Percentiles rank a stretch among this genome's conserved stretches.
Conservation (phyloP, 768 basidiomycete species). For the Xerocomellus dryophilus region DNA sequence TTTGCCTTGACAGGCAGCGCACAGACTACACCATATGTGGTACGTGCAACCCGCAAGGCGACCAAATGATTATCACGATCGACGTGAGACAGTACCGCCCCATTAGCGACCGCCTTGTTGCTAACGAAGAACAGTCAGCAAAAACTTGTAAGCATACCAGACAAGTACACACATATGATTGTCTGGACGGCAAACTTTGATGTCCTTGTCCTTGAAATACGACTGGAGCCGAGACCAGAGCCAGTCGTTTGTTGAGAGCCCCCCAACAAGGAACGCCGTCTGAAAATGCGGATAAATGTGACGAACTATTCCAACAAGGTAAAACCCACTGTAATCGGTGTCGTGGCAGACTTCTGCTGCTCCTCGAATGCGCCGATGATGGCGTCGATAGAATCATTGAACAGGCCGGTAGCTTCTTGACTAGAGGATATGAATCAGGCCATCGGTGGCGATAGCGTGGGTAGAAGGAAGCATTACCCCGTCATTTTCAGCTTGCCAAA, state of each 20-base stretch:
- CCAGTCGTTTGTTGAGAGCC: too few species aligned
- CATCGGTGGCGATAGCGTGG: not conserved
- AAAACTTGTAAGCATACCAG: not conserved
- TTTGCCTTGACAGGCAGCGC: too few species aligned
- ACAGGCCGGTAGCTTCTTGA: conserved; percentile 9
- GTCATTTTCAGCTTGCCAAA: too few species aligned
- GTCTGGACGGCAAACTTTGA: conserved; percentile 6
- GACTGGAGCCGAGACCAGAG: conserved; percentile 7
- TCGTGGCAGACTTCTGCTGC: not conserved
- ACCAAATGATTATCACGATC: not conserved
- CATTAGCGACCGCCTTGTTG: conserved; percentile 8
- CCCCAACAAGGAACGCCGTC: too few species aligned
- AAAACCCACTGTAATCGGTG: conserved; percentile 1
- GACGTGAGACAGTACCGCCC: not conserved
- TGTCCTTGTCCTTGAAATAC: conserved; percentile 3
- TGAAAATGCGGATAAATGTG: not conserved
- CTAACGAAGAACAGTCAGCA: not conserved
- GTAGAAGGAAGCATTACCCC: not conserved
- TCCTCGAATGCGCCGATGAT: conserved; percentile 12
- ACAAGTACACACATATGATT: conserved; percentile 3
- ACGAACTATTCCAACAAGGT: not conserved
- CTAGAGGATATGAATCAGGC: not conserved
- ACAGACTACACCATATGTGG: too few species aligned
- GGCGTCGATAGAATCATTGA: conserved; percentile 5
- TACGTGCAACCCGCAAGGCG: not conserved